Conservation (phyloP, 2,329 filamentous ascomycete genomes). For the Microcera coccophila region DNA sequence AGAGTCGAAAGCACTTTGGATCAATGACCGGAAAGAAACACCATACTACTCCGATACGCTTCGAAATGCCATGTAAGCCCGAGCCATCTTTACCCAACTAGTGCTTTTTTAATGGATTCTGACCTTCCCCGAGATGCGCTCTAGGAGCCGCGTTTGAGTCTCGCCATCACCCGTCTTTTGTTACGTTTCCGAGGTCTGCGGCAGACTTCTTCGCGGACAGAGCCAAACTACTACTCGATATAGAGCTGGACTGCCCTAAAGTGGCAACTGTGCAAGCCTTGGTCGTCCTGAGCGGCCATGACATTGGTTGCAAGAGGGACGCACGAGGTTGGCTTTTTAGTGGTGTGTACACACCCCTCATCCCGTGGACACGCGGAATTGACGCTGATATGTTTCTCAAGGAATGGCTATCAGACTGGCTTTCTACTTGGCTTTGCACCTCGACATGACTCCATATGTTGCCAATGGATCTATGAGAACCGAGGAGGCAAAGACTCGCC, state of each 20-base stretch:
- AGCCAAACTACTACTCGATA: constrained; percentile 25
- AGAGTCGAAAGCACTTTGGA: constrained; percentile 9
- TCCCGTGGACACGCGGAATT: too few relatives aligned
- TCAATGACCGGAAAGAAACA: constrained; percentile 19
- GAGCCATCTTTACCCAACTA: too few relatives aligned
- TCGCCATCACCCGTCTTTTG: constrained; percentile 39
- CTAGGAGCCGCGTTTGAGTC: constrained; percentile 42
- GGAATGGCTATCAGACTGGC: constrained; percentile 2
- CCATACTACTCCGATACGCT: constrained; percentile 28
- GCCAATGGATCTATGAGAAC: background rate
- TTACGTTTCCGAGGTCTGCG: constrained; percentile 33
- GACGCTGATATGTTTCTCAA: too few relatives aligned
- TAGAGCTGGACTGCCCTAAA: constrained; percentile 24
- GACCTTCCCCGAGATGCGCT: constrained; percentile 30
- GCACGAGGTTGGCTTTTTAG: constrained; percentile 27
- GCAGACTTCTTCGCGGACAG: constrained; percentile 26
- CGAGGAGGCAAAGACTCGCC: background rate
- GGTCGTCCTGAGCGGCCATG: constrained; percentile 24
- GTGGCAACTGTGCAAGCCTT: constrained; percentile 26
- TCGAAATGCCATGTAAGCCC: constrained; percentile 25
- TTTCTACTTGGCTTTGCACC: constrained; percentile 1
- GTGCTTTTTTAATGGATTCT: background rate
- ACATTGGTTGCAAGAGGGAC: constrained; percentile 25
- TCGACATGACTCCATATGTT: background rate
- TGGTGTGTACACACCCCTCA: constrained; percentile 4